Evolutionary conservation across 2,329 filamentous ascomycete genomes (phyloP).

Genomic region (Triangularia setosa): DNA sequence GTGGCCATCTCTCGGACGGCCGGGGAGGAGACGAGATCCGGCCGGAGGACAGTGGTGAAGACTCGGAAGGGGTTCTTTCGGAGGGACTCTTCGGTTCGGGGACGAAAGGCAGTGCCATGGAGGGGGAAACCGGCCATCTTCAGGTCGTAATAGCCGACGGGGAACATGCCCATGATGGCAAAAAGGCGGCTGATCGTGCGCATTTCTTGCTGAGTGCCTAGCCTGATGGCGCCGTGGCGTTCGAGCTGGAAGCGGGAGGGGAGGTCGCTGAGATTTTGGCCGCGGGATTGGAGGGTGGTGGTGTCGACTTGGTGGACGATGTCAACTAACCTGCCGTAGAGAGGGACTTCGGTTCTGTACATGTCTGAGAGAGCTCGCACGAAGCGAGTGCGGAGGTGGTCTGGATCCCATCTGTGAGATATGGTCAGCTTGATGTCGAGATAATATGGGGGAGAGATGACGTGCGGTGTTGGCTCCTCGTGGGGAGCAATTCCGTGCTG

Average conservation of each 20-base stretch:
- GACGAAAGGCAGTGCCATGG: constrained; percentile 50
- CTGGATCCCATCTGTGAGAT: constrained; percentile 6
- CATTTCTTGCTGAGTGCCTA: constrained; percentile 44
- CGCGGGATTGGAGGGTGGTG: constrained; percentile 19
- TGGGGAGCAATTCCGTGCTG: neutral
- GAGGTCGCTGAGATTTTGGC: constrained; percentile 8
- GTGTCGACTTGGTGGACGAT: constrained; percentile 12
- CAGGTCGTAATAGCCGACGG: constrained; percentile 52
- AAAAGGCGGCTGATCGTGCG: constrained; percentile 42
- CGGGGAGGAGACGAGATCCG: constrained; percentile 35
- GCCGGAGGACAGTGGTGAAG: constrained; percentile 37
- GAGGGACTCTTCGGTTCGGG: constrained; percentile 33
- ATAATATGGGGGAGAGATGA: neutral
- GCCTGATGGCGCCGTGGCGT: constrained; percentile 46
- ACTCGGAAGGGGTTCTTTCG: constrained; percentile 42
- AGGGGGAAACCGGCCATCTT: constrained; percentile 44
- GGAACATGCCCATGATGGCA: constrained; percentile 43
- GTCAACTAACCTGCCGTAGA: constrained; percentile 13
- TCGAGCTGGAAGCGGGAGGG: constrained; percentile 13
- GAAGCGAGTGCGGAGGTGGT: constrained; percentile 12
- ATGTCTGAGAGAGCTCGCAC: constrained; percentile 11
- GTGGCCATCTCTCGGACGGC: constrained; percentile 2
- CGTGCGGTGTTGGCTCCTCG: neutral
- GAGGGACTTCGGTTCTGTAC: constrained; percentile 14
- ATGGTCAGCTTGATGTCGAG: neutral